Base-by-base conservation (phyloP, 2,329 filamentous ascomycete species). In the Scedosporium apiospermum region DNA sequence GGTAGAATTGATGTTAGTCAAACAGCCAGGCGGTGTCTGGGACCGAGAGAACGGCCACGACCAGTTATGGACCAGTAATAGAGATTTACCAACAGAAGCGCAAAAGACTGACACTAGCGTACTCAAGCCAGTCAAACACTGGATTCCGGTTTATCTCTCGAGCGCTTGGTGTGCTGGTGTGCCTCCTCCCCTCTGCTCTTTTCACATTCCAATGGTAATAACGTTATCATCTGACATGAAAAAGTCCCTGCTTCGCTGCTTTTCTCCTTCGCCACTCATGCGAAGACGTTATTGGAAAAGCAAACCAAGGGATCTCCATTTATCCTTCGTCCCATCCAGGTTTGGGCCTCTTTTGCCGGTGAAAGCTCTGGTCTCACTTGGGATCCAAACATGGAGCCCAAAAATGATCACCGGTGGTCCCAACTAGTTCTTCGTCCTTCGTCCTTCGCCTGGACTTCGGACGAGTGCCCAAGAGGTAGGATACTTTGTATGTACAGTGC, bases 251-350 rank as follows among this genome's bases (percentile, higher is more conserved):
- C 57, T 18, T 12, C 6, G 10, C 16, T 41, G 14, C 57, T 58
- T 18, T 14, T 27, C 41, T 6, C 34, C 21, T 23, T 46, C 12
- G 9, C 58, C 12, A 61, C 49, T 61, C 59, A 53, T 27, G 26
- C 42, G 59, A 61, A 38, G 26, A 55, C 14, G 23, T 12, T 14
- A 14, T 34, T 49, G 38, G 16, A 21, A 55, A 30, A 42, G 6
- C 18, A 51, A 7, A 12, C 42, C 10, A 26, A 51, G 7, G 10
- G 59, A 61, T 61, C 44, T 18, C 59, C 59, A 61, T 61, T 61
- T 61, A 61, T 34, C 59, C 59, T 55, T 53, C 59, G 59, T 60
- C 44, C 59, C 59, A 61, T 61, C 59, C 59, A 61, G 58, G 58
- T 60, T 60, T 60, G 58, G 58, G 16, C 18, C 34, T 16, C 34